phyloP scores from a whole-genome alignment of 1,284 basidiomycete genomes.

The Vanrija pseudolonga region DNA sequence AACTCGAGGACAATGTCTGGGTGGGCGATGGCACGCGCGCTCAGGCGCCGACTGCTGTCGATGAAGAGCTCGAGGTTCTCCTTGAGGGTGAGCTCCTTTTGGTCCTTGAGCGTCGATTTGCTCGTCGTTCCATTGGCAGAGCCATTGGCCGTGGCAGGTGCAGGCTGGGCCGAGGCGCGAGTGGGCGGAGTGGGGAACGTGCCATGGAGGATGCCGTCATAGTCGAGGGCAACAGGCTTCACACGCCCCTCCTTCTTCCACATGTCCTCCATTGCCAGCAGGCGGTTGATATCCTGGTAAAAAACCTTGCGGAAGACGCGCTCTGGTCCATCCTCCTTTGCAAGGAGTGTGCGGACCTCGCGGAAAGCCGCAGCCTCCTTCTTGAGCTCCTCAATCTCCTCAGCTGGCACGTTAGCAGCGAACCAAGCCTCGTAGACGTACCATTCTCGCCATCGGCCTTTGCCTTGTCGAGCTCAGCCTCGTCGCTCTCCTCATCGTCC shows the following conservation, averaged over 20 bases:
- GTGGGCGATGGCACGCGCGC: constrained; percentile 65
- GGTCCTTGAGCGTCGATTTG: constrained; percentile 64
- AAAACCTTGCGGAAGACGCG: constrained; percentile 89
- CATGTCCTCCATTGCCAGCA: constrained; percentile 96
- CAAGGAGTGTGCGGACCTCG: constrained; percentile 60
- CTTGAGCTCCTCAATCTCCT: constrained; percentile 84
- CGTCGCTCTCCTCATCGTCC: constrained; percentile 60
- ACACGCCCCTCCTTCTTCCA: constrained; percentile 73
- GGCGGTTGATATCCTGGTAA: constrained; percentile 77
- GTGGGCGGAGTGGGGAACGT: constrained; percentile 55
- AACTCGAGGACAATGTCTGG: constrained; percentile 75
- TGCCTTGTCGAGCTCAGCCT: constrained; percentile 51
- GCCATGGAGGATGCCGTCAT: constrained; percentile 63
- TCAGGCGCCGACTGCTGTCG: constrained; percentile 72
- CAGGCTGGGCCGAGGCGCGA: constrained; percentile 25
- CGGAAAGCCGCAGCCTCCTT: constrained; percentile 87
- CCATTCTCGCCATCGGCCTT: constrained; percentile 66
- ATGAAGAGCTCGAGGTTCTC: constrained; percentile 80
- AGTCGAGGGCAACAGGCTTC: constrained; percentile 79
- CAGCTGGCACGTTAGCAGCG: constrained; percentile 55
- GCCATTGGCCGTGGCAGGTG: constrained; percentile 8
- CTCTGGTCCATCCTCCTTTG: constrained; percentile 59
- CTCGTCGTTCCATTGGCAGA: constrained; percentile 18
- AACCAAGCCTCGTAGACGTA: constrained; percentile 49
- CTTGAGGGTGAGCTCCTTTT: constrained; percentile 65